Base-by-base conservation (phyloP, 768 basidiomycete species). In the Russula brevipes region DNA sequence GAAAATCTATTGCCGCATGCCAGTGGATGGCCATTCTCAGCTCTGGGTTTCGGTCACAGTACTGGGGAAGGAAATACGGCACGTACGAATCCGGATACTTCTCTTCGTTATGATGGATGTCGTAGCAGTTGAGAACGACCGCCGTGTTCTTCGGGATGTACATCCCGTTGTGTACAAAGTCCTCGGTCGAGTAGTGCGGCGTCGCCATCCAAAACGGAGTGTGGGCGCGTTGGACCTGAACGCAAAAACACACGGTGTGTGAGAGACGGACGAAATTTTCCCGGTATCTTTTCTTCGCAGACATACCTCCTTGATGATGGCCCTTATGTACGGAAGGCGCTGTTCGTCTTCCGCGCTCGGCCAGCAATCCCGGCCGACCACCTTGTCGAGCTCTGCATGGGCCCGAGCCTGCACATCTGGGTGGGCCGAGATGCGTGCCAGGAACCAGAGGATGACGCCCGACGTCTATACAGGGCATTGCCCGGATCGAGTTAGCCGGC, bases 11-110 rank as follows among this genome's bases (percentile, higher is more conserved):
- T 19, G 51, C 54, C 14, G 19, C 7, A 16, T 14, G 8, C 24
- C 24, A 24, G 24, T 1, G 16, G 5, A 12, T 45, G 24, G 44
- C 7, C 12, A 10, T 47, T 31, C 16, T 55, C 51, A 39, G 16
- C 42, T 36, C 30, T 8, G 31, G 12, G 53, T 24, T 16, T 30
- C 44, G 16, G 14, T 57, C 33, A 9, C 24, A 24, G 24, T 14
- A 64, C 5, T 42, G 30, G 49, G 14, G 33, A 2, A 16, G 16
- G 49, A 75, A 74, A n/a, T 24, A 1, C 1, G 60, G 17, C 39
- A 1, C 71, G 54, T 72, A 73, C 52, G 80, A 73, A 59, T 81
- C 76, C 0, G 76, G 73, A 65, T 81, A 72, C 16, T 78, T 73
- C 50, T 71, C 65, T 35, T 73, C 69, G 52, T 73, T 66, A 47